Base-by-base conservation (phyloP, 148 eudicot genomes). In the Talinum fruticosum region DNA sequence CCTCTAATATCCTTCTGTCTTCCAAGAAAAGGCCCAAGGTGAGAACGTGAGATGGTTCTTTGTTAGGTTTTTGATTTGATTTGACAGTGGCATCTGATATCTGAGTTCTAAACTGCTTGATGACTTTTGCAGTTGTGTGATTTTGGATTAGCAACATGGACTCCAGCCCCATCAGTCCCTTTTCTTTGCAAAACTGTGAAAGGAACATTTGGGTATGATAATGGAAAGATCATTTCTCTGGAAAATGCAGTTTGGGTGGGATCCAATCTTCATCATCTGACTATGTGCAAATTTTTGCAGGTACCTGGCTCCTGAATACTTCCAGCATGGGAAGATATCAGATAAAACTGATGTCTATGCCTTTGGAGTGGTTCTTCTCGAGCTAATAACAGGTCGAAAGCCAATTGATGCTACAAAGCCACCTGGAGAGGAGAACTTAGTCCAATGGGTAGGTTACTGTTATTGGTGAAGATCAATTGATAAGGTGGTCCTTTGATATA, bases 141-240 rank as follows among this genome's bases (percentile, higher is more conserved):
- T 83, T 96, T 96, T 67, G 98, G 99, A 34, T 87, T 96, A 82
- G 98, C 99, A 76, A 86, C 98, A 21, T 96, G 99, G 99, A 96
- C 98, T 70, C 83, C 89, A 38, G 92, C 99, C 41, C 99, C 98
- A 76, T 96, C 99, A 12, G 82, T 93, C 35, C 99, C 98, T 34
- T 96, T 96, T 83, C 93, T 96, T 76, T 96, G 99, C 88, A 93
- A 93, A 83, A 96, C 99, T 38, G 99, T 96, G 74, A 96, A 96
- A 86, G 98, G 99, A 81, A 96, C 99, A 84, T 96, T 96, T 69
- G 99, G 99, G 99, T 96, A 91, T 78, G 89, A 14, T 78, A 2
- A 28, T 62, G 66, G 10, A 62, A 26, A 26, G 5, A 44, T 37
- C 35, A 13, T 44, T 62, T 34, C 7, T 37, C 69, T 41, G 14